Evolutionary conservation across 2,329 filamentous ascomycete genomes (phyloP).

Genomic region (Ophiostoma sp.): DNA sequence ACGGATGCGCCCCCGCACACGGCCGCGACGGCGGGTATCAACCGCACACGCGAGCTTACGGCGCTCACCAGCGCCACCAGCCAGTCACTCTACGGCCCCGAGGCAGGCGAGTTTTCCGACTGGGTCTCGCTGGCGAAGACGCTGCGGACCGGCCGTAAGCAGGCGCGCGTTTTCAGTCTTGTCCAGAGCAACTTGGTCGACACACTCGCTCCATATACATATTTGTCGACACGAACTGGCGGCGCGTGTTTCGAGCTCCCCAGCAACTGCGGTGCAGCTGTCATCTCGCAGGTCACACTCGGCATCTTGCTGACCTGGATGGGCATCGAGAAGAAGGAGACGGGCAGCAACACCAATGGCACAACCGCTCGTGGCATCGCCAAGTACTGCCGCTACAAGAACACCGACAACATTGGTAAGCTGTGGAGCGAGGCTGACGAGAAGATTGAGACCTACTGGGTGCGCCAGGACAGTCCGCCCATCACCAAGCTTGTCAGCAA

Average conservation of each 20-base stretch:
- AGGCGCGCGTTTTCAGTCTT: constrained; percentile 48
- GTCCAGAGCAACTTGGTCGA: constrained; percentile 34
- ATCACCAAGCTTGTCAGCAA: constrained; percentile 9
- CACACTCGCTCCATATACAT: constrained; percentile 42
- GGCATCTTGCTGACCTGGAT: constrained; percentile 48
- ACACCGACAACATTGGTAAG: constrained; percentile 28
- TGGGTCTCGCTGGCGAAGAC: constrained; percentile 44
- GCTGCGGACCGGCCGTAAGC: constrained; percentile 40
- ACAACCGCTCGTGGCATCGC: constrained; percentile 21
- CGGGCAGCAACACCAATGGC: constrained; percentile 19
- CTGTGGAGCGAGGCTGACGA: constrained; percentile 28
- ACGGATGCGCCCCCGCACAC: constrained; percentile 38
- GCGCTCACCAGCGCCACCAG: constrained; percentile 24
- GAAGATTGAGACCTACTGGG: constrained; percentile 23
- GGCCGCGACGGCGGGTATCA: constrained; percentile 31
- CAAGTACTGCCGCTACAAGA: constrained; percentile 27
- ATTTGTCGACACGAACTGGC: constrained; percentile 44
- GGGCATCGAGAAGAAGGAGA: constrained; percentile 38
- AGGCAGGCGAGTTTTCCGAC: constrained; percentile 43
- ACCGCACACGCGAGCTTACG: constrained; percentile 36
- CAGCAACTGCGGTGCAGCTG: constrained; percentile 26
- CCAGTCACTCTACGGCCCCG: constrained; percentile 35
- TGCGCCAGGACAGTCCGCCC: background rate
- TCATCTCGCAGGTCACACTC: constrained; percentile 46
- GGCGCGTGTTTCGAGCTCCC: constrained; percentile 43